Evolutionary conservation across 2,329 filamentous ascomycete genomes (phyloP), one percentile per base, ranked within the genome.

Genomic region (Aspergillus sp.): DNA sequence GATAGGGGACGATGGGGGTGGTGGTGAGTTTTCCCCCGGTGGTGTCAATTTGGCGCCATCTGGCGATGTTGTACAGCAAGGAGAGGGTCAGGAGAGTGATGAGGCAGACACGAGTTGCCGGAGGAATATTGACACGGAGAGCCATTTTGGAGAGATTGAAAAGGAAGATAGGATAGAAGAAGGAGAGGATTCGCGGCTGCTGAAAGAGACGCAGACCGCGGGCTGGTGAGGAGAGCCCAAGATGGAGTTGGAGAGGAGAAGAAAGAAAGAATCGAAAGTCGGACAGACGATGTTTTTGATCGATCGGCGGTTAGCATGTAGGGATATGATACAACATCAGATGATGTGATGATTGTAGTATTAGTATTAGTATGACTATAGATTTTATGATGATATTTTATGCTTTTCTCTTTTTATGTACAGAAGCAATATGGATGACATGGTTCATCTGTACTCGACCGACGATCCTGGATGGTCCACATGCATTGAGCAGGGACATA

Each of bases 71-170:
- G 56, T 74, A 72, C 60, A 96, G 76, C 56, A 93, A 71, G 41
- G 90, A 94, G 68, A 95, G 83, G 51, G 82, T 71, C 51, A 90
- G 67, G 46, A 95, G 78, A 47, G 78, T 77, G 61, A 86, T 79
- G 57, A 98, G 83, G 44, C 91, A 77, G 57, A 81, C 82, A 51
- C 93, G 85, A 38, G 93, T 97, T 55, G 95, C 81, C 28, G 93
- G 91, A 47, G 93, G 93, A 51, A 97, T 85, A 62, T 94, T 96
- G 71, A 96, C 78, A 74, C 91, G 85, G 42, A 84, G 78, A 59
- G 87, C 79, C 89, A 95, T 81, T 50, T 59, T 86, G 63, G 34
- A 42, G 37, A 30, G 33, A 29, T 13, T 27, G 32, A 39, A 36
- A 27, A n/a, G 29, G 12, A 19, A 27, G n/a, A 29, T 13, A 33